Conservation (phyloP, 2,329 filamentous ascomycete genomes). For the Clathrospora elynae region DNA sequence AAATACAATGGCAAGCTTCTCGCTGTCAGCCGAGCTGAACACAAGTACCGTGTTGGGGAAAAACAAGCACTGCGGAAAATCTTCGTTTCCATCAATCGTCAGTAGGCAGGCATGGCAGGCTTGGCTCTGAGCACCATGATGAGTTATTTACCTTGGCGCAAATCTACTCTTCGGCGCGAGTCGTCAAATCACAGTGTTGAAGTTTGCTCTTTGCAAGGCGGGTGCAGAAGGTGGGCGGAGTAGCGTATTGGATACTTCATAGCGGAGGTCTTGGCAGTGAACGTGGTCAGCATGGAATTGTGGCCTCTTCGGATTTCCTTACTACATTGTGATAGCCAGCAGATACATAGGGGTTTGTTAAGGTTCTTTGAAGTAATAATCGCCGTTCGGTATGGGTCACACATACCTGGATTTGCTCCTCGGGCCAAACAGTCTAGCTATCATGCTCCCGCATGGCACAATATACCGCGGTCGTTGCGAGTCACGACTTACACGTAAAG, state of each 20-base stretch:
- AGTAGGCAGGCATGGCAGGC: conserved; percentile 20
- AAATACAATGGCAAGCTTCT: conserved; percentile 5
- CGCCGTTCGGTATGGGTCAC: too few relatives aligned
- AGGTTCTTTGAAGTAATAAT: not conserved
- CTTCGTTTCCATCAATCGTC: conserved; percentile 10
- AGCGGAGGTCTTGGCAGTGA: conserved; percentile 26
- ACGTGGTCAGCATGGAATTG: too few relatives aligned
- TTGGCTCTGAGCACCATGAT: conserved; percentile 41
- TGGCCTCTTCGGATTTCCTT: not conserved
- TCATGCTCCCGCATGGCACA: too few relatives aligned
- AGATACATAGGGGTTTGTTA: not conserved
- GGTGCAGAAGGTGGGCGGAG: conserved; percentile 12
- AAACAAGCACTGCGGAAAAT: conserved; percentile 17
- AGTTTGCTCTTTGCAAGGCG: conserved; percentile 7
- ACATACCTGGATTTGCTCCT: too few relatives aligned
- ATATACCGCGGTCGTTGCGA: too few relatives aligned
- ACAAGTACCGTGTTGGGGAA: conserved; percentile 24
- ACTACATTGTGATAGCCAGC: not conserved
- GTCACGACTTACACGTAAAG: too few relatives aligned
- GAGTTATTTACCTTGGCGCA: conserved; percentile 24
- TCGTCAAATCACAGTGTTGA: conserved; percentile 17
- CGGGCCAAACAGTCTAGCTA: too few relatives aligned
- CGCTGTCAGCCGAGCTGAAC: conserved; percentile 9
- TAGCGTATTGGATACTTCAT: conserved; percentile 1
- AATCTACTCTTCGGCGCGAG: conserved; percentile 15